These are phyloP conservation scores for Fusarium sp. DNA, from an alignment of 2,329 filamentous ascomycete genomes.

Conservation along the genomic window DNA sequence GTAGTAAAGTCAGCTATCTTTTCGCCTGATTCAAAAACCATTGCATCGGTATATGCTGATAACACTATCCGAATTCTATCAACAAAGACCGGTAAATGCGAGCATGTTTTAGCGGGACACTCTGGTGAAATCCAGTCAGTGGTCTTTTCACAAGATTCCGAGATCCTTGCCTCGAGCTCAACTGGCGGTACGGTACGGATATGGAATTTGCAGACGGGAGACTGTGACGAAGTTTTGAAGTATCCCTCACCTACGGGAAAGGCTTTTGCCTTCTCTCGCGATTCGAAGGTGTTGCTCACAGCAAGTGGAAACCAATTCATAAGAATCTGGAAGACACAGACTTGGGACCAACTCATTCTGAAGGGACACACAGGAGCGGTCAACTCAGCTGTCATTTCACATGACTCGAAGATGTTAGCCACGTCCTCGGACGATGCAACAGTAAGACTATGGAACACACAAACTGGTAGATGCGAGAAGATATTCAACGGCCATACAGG, in stretches of 20 bases:
- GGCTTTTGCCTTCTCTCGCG: not conserved
- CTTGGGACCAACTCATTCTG: fast-evolving
- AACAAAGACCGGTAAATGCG: not conserved
- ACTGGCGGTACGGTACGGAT: not conserved
- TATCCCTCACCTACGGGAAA: fast-evolving
- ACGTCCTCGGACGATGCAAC: not conserved
- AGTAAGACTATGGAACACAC: not conserved
- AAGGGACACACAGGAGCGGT: fast-evolving
- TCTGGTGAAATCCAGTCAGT: fast-evolving
- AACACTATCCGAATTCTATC: not conserved
- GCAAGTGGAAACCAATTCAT: not conserved
- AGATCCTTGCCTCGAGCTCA: not conserved
- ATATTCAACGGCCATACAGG: not conserved
- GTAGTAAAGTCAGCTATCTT: not conserved
- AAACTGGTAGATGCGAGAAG: not conserved
- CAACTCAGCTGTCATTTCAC: not conserved
- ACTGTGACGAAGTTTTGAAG: fast-evolving
- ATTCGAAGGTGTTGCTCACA: fast-evolving
- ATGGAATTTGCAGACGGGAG: not conserved
- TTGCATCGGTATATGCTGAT: fast-evolving
- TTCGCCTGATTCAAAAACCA: not conserved
- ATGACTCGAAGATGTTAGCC: fast-evolving
- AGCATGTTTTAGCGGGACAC: not conserved
- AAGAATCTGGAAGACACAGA: not conserved
- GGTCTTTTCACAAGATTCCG: not conserved